A percentile compares a stretch with the other conserved stretches of the same genome.
These are phyloP conservation scores for Debaryomyces hansenii DNA, from an alignment of 805 yeast genomes.

Conservation along the genomic window DNA sequence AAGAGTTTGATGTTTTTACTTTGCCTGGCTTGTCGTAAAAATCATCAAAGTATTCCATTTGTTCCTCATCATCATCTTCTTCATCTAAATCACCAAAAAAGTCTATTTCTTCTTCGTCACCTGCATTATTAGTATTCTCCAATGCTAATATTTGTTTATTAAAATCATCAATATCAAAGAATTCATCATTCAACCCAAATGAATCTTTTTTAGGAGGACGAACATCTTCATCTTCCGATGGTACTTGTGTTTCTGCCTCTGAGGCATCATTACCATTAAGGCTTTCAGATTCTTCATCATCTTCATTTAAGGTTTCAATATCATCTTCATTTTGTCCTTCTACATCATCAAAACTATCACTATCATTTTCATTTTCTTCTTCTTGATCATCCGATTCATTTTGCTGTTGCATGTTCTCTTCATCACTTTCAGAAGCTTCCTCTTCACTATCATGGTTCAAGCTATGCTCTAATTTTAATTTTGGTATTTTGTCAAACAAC, in stretches of 20 bases:
- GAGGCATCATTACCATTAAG: slow-evolving; percentile 9
- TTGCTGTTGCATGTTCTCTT: slow-evolving; percentile 11
- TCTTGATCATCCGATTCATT: slow-evolving; percentile 8
- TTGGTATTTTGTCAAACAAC: slow-evolving; percentile 55
- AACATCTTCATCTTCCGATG: not conserved
- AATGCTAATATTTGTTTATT: slow-evolving; percentile 69
- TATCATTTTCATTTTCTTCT: slow-evolving; percentile 23
- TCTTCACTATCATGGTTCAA: slow-evolving; percentile 19
- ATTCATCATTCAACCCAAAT: slow-evolving; percentile 76
- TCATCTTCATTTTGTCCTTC: slow-evolving; percentile 11
- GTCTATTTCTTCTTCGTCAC: slow-evolving; percentile 42
- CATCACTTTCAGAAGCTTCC: slow-evolving; percentile 16
- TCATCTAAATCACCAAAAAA: slow-evolving; percentile 31
- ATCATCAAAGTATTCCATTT: slow-evolving; percentile 62
- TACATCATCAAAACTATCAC: slow-evolving; percentile 10
- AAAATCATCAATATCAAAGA: slow-evolving; percentile 83
- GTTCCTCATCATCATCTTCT: slow-evolving; percentile 53
- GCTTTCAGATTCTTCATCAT: not conserved
- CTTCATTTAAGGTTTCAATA: slow-evolving; percentile 10
- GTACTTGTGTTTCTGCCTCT: slow-evolving; percentile 11
- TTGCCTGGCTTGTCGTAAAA: slow-evolving; percentile 54
- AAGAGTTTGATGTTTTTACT: slow-evolving; percentile 7
- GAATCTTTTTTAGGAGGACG: slow-evolving; percentile 42
- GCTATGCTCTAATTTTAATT: slow-evolving; percentile 39
- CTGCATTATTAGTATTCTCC: slow-evolving; percentile 36